Conservation (phyloP, 2,329 filamentous ascomycete species). For the Cryphonectria naterciae region DNA sequence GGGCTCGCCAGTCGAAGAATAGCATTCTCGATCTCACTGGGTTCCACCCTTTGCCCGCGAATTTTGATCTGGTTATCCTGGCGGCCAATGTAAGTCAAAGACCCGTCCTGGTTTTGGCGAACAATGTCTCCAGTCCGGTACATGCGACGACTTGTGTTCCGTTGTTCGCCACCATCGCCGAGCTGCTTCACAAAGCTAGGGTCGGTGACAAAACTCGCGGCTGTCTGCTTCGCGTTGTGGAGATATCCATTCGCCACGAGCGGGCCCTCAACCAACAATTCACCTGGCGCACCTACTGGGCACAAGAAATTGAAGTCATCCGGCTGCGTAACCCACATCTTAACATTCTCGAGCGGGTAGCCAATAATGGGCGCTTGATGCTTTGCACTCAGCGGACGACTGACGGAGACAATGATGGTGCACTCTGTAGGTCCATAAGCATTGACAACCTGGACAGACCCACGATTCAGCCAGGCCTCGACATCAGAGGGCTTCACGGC, state of each 20-base stretch:
- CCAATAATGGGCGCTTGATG: conserved; percentile 28
- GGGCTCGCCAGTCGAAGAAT: neutral
- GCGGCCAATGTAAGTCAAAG: conserved; percentile 61
- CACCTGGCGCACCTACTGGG: conserved; percentile 30
- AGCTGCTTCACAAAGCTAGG: conserved; percentile 38
- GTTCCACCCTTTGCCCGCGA: conserved; percentile 1
- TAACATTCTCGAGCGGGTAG: conserved; percentile 24
- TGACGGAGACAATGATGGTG: conserved; percentile 7
- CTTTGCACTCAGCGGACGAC: conserved; percentile 27
- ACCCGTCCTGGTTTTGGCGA: conserved; percentile 50
- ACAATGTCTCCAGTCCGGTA: conserved; percentile 9
- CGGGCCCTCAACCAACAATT: conserved; percentile 32
- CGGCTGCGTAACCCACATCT: conserved; percentile 36
- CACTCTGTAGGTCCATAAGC: conserved; percentile 32
- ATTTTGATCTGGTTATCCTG: conserved; percentile 34
- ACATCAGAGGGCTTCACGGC: conserved; percentile 26
- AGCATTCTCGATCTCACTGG: conserved; percentile 6
- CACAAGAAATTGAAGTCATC: conserved; percentile 31
- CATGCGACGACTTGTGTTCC: conserved; percentile 34
- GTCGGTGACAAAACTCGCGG: conserved; percentile 34
- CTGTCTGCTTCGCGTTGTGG: conserved; percentile 43
- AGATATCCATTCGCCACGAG: conserved; percentile 50
- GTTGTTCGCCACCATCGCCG: neutral
- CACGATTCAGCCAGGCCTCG: conserved; percentile 24
- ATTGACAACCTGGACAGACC: conserved; percentile 28